These are phyloP conservation scores for Talaromyces sp. DNA, from an alignment of 2,329 filamentous ascomycete species.

Conservation along the genomic window DNA sequence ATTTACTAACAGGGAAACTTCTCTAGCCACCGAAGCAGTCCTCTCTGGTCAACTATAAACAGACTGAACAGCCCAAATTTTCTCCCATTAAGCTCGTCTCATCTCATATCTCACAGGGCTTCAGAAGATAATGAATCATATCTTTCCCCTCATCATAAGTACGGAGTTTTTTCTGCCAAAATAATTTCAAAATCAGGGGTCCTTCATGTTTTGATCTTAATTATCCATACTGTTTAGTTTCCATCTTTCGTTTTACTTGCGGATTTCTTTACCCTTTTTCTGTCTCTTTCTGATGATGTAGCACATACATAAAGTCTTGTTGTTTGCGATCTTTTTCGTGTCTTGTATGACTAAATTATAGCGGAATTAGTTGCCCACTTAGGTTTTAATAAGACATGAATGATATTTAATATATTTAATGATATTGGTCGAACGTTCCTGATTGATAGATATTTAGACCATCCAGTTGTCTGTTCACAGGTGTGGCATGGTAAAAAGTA, in stretches of 20 bases:
- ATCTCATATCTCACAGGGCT: not conserved
- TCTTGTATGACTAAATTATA: conserved; percentile 2
- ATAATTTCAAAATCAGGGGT: not conserved
- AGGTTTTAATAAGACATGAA: not conserved
- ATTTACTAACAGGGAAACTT: not conserved
- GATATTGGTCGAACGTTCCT: too few relatives aligned
- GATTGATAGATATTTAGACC: too few relatives aligned
- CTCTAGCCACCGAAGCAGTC: conserved; percentile 70
- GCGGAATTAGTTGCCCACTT: not conserved
- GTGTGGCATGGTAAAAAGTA: too few relatives aligned
- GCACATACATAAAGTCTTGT: not conserved
- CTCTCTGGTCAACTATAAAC: conserved; percentile 68
- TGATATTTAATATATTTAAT: not conserved
- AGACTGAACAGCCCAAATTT: not conserved
- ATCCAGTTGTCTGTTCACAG: too few relatives aligned
- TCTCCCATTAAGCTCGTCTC: not conserved
- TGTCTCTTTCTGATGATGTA: not conserved
- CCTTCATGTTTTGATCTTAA: not conserved
- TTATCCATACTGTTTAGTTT: not conserved
- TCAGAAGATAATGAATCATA: conserved; percentile 6
- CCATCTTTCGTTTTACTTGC: not conserved
- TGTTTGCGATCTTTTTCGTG: not conserved
- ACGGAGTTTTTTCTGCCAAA: conserved; percentile 1
- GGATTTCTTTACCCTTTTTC: not conserved
- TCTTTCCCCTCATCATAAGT: conserved; percentile 3